Evolutionary conservation across 768 basidiomycete genomes (phyloP).

Genomic region (Leccinum imitatum): DNA sequence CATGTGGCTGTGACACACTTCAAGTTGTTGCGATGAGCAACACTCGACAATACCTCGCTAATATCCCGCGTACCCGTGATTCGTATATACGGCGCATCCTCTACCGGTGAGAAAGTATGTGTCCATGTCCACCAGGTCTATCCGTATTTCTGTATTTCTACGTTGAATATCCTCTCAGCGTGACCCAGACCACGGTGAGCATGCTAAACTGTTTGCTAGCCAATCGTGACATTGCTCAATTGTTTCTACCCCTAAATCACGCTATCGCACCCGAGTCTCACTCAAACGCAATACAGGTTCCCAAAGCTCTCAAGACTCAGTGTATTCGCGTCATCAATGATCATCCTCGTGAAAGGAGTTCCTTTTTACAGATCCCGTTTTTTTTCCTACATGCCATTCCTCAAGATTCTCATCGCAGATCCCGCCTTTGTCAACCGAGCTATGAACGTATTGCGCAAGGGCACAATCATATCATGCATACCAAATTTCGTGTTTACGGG

Average conservation of each 20-base stretch:
- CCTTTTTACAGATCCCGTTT: constrained; percentile 94
- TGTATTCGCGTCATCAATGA: constrained; percentile 53
- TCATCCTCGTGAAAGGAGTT: constrained; percentile 76
- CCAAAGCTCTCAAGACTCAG: constrained; percentile 7
- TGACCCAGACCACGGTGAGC: constrained; percentile 64
- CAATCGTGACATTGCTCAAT: constrained; percentile 31
- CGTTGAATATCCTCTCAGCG: constrained; percentile 70
- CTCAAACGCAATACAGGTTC: constrained; percentile 69
- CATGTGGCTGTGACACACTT: no score
- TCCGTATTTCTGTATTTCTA: constrained; percentile 94
- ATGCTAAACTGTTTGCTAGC: constrained; percentile 28
- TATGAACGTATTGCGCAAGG: constrained; percentile 75
- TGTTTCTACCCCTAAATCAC: constrained; percentile 78
- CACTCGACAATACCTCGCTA: constrained; percentile 60
- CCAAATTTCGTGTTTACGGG: constrained; percentile 79
- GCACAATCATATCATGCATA: constrained; percentile 76
- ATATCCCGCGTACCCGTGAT: constrained; percentile 69
- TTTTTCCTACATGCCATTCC: constrained; percentile 71
- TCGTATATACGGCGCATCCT: constrained; percentile 83
- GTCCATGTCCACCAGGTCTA: constrained; percentile 91
- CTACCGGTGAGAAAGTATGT: constrained; percentile 73
- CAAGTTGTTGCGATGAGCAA: no score
- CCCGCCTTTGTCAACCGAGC: constrained; percentile 58
- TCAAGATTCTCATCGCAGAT: constrained; percentile 79
- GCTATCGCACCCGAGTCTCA: constrained; percentile 70